Evolutionary conservation across 1,139 yeast genomes (phyloP).

Genomic region (Blastobotrys serpentis): DNA sequence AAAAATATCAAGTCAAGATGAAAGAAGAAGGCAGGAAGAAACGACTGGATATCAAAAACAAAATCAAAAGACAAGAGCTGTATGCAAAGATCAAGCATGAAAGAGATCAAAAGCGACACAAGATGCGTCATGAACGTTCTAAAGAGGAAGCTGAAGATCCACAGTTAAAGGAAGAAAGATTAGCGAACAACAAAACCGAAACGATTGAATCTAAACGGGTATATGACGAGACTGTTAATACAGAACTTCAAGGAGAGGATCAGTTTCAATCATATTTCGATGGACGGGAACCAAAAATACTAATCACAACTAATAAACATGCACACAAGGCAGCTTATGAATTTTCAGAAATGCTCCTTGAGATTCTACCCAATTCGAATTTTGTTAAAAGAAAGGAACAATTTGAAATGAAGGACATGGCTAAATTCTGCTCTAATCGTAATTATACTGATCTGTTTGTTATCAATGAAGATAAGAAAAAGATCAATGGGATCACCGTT

Average conservation of each 20-base stretch:
- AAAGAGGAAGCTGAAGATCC: slow-evolving; percentile 83
- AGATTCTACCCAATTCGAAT: slow-evolving; percentile 78
- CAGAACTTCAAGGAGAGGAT: slow-evolving; percentile 78
- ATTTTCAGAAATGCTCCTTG: slow-evolving; percentile 83
- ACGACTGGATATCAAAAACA: slow-evolving; percentile 56
- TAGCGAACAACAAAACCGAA: slow-evolving; percentile 75
- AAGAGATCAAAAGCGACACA: slow-evolving; percentile 73
- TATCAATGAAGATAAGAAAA: slow-evolving; percentile 89
- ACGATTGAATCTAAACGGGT: slow-evolving; percentile 89
- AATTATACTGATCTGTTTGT: slow-evolving; percentile 85
- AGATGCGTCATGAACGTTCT: slow-evolving; percentile 71
- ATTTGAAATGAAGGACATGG: slow-evolving; percentile 81
- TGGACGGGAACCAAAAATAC: slow-evolving; percentile 70
- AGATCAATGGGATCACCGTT: slow-evolving; percentile 86
- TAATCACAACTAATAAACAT: slow-evolving; percentile 81
- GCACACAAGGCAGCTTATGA: slow-evolving; percentile 88
- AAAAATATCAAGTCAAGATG: not conserved
- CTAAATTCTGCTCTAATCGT: slow-evolving; percentile 73
- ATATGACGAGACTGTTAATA: slow-evolving; percentile 80
- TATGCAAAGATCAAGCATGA: slow-evolving; percentile 73
- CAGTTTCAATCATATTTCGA: slow-evolving; percentile 67
- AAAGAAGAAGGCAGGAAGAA: slow-evolving; percentile 31
- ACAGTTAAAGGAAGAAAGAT: slow-evolving; percentile 72
- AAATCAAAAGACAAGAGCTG: slow-evolving; percentile 75
- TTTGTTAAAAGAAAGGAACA: slow-evolving; percentile 86